Conservation (phyloP, 768 basidiomycete genomes). For the Coprinopsis cinerea region DNA sequence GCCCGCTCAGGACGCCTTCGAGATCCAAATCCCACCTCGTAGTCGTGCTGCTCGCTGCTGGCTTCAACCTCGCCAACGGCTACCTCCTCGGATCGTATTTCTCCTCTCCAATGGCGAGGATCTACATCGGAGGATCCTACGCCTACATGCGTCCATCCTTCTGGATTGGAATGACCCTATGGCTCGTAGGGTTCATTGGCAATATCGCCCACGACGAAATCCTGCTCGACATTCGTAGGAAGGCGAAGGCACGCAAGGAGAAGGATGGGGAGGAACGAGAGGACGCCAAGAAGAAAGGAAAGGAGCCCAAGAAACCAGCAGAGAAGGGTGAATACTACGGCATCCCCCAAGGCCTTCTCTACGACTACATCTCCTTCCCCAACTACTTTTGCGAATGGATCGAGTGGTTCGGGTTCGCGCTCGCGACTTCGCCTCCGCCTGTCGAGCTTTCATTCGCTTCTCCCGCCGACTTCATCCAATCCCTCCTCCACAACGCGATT, state of each 20-base stretch:
- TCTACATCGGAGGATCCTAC: conserved; percentile 32
- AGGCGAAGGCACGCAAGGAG: conserved; percentile 36
- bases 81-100: conserved; percentile 66
- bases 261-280: conserved; percentile 14
- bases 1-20: conserved; percentile 74
- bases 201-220: conserved; percentile 92
- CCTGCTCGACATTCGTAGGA: conserved; percentile 73
- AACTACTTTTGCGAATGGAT: conserved; percentile 95
- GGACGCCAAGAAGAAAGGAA: conserved; percentile 3
- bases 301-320: not conserved
- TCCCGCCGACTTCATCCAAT: conserved; percentile 14
- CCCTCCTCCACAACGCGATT: conserved; percentile 8
- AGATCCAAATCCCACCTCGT: conserved; percentile 69
- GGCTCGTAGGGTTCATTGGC: conserved; percentile 65
- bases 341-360: conserved; percentile 76
- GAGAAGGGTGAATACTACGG: conserved; percentile 54
- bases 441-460: conserved; percentile 18
- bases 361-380: conserved; percentile 77
- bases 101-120: conserved; percentile 46
- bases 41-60: conserved; percentile 48
- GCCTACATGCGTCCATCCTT: conserved; percentile 37
- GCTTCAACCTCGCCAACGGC: conserved; percentile 74
- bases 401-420: conserved; percentile 86
- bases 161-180: conserved; percentile 59
- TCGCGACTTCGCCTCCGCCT: conserved; percentile 60